Conservation (phyloP, 2,329 filamentous ascomycete genomes). For the Cercospora sesami region DNA sequence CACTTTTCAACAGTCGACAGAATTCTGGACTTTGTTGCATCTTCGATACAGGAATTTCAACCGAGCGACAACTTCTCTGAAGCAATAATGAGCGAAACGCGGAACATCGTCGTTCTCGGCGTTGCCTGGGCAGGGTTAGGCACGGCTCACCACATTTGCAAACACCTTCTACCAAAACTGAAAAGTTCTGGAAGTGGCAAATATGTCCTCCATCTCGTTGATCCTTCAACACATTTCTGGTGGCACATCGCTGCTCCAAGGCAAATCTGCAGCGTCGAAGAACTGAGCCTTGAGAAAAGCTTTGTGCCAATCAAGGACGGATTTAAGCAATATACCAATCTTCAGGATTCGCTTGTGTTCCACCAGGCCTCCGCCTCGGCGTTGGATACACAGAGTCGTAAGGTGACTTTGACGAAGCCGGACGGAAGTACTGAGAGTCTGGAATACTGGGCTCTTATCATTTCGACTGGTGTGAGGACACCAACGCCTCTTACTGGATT, state of each 20-base stretch:
- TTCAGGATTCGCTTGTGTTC: slow-evolving; percentile 44
- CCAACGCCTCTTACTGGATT: slow-evolving; percentile 48
- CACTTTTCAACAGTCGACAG: neutral
- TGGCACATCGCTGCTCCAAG: slow-evolving; percentile 56
- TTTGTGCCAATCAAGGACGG: slow-evolving; percentile 52
- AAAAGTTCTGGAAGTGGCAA: slow-evolving; percentile 32
- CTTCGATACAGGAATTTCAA: neutral
- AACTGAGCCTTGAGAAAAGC: slow-evolving; percentile 49
- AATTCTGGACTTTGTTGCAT: too few relatives aligned
- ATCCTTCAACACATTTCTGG: slow-evolving; percentile 55
- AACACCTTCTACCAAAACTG: slow-evolving; percentile 51
- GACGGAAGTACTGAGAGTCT: slow-evolving; percentile 40
- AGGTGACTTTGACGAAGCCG: slow-evolving; percentile 45
- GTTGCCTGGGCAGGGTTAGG: slow-evolving; percentile 56
- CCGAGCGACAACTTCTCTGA: neutral
- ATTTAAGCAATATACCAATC: slow-evolving; percentile 53
- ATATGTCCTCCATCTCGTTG: slow-evolving; percentile 58
- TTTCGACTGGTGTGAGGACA: slow-evolving; percentile 57
- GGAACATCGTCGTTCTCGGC: slow-evolving; percentile 55
- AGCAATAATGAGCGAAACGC: slow-evolving; percentile 37
- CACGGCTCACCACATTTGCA: slow-evolving; percentile 56
- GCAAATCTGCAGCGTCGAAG: slow-evolving; percentile 50
- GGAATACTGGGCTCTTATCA: slow-evolving; percentile 56
- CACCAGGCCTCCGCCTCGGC: slow-evolving; percentile 52
- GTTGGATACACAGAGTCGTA: slow-evolving; percentile 48